Base-by-base conservation (phyloP, 805 yeast species). In the Yarrowia deformans region DNA sequence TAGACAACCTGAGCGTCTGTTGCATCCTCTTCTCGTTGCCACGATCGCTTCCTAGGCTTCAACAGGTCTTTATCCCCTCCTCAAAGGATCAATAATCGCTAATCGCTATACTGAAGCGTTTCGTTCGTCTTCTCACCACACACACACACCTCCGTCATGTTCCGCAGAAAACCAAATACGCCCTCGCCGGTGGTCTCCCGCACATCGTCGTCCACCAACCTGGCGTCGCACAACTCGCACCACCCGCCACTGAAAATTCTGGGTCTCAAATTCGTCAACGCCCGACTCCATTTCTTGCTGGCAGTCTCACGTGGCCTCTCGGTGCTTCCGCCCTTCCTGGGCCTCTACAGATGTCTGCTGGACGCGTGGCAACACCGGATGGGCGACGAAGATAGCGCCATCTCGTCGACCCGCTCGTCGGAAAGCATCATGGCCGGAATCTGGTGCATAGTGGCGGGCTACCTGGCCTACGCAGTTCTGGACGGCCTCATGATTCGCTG, bases 361-460 rank as follows among this genome's bases (percentile, higher is more conserved):
- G 78, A 77, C 69, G 81, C 83, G 14, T 77, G 77, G 75, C 54
- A 63, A 39, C 71, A 69, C 55, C 67, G 71, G 29, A 73, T 72
- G 71, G 68, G 72, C n/a, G 69, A 72, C 68, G 72, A 72, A 37
- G 75, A 75, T 68, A 75, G 77, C 63, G 76, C 83, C 23, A 75
- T 87, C 29, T 86, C 90, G 0, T 77, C 84, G 0, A 93, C 91
- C 0, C 80, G 93, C 48, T 84, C 91, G 0, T 87, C 93, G 0
- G 97, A 93, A 75, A 89, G 89, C 73, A 82, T 92, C 70, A 80
- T 93, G 70, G 90, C 97, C 4, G 93, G 93, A 0, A 77, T 94
- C n/a, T 94, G 98, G 98, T 91, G 97, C 77, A 75, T 90, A 5
- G 98, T 94, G 10, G 87, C 97, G 0, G 92, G 92, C 1, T 92